Base-by-base conservation (phyloP, 306 rosid genomes). In the Casuarina glauca region DNA sequence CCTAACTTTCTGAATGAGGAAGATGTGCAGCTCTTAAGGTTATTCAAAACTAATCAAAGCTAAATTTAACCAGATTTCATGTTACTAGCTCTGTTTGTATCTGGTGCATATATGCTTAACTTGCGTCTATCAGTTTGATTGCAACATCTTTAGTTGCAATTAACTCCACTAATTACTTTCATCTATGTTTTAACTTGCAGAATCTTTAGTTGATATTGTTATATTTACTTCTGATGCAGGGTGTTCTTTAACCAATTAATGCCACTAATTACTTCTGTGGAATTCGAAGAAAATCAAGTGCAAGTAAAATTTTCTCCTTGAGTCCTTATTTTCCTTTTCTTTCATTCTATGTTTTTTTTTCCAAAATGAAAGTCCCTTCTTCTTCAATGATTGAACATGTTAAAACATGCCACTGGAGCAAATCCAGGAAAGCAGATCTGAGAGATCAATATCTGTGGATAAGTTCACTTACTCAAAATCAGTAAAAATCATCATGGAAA, bases 1-100 rank as follows among this genome's bases (percentile, higher is more conserved):
- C 98, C 98, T 54, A 89, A 79, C 73, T 86, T 84, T 74, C 84
- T 95, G 78, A 92, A 75, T 68, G 88, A 75, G 83, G 98, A 95
- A 84, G 98, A 95, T 86, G 83, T 92, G 74, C 97, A 88, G 79
- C 95, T 92, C 58, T 72, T 95, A 70, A 95, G 98, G 98, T 95
- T 66, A 82, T 62, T 13, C 58, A 78, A 67, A 7, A 49, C 50
- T 67, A 41, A 42, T 3, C 32, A 17, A 8, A 41, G 12, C 60
- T 74, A 74, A 52, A 11, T 74, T 26, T 63, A 70, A 26, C 72
- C 35, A 39, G 32, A 63, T 72, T 73, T 48, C 45, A 67, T 16
- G 8, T 42, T 42, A 15, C 9, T 42, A 17, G 48, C 41, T 66
- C 53, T 17, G 3, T 44, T 45, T 57, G 26, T 62, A 38, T 38